These are phyloP conservation scores for Cucurbita pepo DNA, from an alignment of 306 rosid genomes.

Conservation along the genomic window DNA sequence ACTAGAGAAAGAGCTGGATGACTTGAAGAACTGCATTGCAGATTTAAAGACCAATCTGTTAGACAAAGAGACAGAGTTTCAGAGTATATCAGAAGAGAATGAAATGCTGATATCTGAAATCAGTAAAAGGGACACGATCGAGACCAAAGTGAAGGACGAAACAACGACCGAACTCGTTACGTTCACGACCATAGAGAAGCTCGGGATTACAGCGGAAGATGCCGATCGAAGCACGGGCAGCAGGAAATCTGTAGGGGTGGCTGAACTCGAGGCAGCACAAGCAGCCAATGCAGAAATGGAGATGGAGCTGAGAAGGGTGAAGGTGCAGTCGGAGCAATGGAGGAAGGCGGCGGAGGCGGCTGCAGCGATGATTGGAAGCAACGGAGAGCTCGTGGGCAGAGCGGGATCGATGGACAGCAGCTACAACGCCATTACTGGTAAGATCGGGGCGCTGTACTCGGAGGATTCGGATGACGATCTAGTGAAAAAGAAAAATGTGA, in stretches of 20 bases:
- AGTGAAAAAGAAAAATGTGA: conserved; percentile 80
- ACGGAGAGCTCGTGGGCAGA: conserved; percentile 61
- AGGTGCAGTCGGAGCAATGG: conserved; percentile 94
- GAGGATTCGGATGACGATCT: conserved; percentile 62
- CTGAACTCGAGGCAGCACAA: conserved; percentile 76
- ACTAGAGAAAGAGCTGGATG: conserved; percentile 34
- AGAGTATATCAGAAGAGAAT: conserved; percentile 75
- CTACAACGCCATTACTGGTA: conserved; percentile 28
- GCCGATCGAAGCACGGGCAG: conserved; percentile 30
- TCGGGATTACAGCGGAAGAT: conserved; percentile 55
- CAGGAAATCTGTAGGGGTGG: conserved; percentile 40
- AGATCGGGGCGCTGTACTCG: conserved; percentile 35
- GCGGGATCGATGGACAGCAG: conserved; percentile 52
- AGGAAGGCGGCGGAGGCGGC: conserved; percentile 99
- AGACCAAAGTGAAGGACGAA: conserved; percentile 18
- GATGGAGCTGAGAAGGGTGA: conserved; percentile 61
- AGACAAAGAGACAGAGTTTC: conserved; percentile 88
- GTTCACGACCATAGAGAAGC: conserved; percentile 44
- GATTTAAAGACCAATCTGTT: conserved; percentile 51
- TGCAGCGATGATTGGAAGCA: conserved; percentile 72
- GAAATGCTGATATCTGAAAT: conserved; percentile 50
- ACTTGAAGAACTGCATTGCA: conserved; percentile 33
- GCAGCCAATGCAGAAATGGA: conserved; percentile 64
- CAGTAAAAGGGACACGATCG: conserved; percentile 21
- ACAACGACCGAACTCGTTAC: conserved; percentile 31